These are phyloP conservation scores for Byssoonygena ceratinophila DNA, from an alignment of 2,329 filamentous ascomycete species.

Conservation along the genomic window DNA sequence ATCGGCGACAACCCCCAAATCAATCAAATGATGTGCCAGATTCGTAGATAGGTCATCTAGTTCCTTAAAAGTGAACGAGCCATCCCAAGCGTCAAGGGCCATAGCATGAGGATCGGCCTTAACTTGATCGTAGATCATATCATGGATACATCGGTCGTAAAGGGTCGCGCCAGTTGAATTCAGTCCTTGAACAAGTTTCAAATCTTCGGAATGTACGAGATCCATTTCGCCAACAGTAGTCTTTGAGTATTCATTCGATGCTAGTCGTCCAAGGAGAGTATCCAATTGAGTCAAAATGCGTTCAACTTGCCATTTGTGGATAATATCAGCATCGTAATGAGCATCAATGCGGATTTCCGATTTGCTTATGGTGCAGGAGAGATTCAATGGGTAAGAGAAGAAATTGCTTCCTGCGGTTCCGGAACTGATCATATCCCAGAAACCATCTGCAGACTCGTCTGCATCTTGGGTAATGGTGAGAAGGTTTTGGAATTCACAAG, in stretches of 20 bases:
- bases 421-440: conserved; percentile 14
- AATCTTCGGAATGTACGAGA: conserved; percentile 9
- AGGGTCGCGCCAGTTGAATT: conserved; percentile 16
- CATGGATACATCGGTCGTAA: conserved; percentile 18
- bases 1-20: conserved; percentile 40
- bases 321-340: conserved; percentile 16
- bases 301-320: conserved; percentile 17
- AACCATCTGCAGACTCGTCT: conserved; percentile 16
- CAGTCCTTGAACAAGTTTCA: conserved; percentile 5
- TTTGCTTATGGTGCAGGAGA: conserved; percentile 15
- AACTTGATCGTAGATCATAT: conserved; percentile 18
- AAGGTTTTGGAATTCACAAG: conserved; percentile 34
- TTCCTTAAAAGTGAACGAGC: conserved; percentile 49
- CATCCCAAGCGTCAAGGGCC: conserved; percentile 25
- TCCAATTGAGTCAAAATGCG: conserved; percentile 17
- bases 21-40: conserved; percentile 48
- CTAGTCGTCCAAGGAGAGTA: conserved; percentile 12
- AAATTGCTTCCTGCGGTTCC: conserved; percentile 13
- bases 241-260: conserved; percentile 7
- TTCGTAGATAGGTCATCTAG: conserved; percentile 56
- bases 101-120: conserved; percentile 12
- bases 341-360: conserved; percentile 14
- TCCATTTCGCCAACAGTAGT: conserved; percentile 13
- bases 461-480: conserved; percentile 27
- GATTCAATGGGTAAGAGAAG: conserved; percentile 15